Evolutionary conservation across 176 grass and related monocot genomes (phyloP), one percentile per base, ranked within the genome.

Genomic region (Oryza glumipatula): DNA sequence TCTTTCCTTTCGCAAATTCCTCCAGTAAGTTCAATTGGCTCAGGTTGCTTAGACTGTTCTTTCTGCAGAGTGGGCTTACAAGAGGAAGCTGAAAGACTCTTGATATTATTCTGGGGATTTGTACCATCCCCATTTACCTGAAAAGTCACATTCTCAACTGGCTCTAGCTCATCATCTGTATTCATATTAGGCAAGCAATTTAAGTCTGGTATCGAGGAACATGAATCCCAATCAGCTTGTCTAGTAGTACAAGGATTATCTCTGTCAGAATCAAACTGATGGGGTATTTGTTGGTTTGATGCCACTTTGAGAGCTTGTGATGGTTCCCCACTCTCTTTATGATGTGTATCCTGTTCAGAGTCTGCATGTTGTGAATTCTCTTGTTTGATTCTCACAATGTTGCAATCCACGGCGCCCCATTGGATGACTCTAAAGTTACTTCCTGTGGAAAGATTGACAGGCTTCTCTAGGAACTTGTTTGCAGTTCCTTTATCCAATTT

Each of bases 141-240:
- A 79, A 73, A 69, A 74, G 60, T 73, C 9, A 21, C 43, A 73
- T 84, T 76, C 49, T 63, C 38, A 7, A 70, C 12, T 49, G 63
- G 63, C 28, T 9, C 26, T 22, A 38, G 73, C 68, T 41, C 68
- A 68, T 89, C 87, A 75, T 80, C 70, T 6, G 9, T 28, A 32
- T 1, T 26, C 36, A 69, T 80, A 75, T 63, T 64, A 84, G 87
- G 87, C 38, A 68, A 80, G 11, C 35, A 63, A 76, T 89, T 89
- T n/a, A 89, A 85, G 63, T 89, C 87, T n/a, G 87, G 87, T 84
- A 89, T 63, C 26, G 5, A 41, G 58, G 52, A 68, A 63, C 19
- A 24, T 63, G 45, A 23, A 64, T 63, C 52, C 74, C 41, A 32
- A 21, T 75, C 70, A 36, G 28, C 63, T 75, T 19, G 70, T 72